phyloP scores from a whole-genome alignment of 2,329 filamentous ascomycete genomes.

The Xylaria sp. region DNA sequence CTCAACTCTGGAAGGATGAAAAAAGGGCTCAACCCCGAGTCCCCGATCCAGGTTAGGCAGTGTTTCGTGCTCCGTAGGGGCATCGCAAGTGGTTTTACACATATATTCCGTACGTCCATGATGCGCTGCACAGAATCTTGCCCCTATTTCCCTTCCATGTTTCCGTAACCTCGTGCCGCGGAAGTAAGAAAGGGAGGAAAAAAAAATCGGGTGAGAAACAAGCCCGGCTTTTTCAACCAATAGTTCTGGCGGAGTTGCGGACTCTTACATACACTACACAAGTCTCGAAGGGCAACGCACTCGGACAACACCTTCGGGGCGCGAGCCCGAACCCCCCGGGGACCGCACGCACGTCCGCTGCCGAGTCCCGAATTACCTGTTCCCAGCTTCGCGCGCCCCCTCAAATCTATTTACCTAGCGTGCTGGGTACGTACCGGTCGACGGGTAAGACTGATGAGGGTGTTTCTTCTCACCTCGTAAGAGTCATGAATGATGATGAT shows the following conservation, averaged over 20 bases:
- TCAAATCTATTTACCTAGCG: too few relatives aligned
- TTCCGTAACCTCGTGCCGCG: too few relatives aligned
- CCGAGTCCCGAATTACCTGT: slow-evolving; percentile 10
- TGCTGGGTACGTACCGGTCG: too few relatives aligned
- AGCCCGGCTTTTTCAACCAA: background rate
- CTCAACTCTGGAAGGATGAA: background rate
- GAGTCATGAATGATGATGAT: slow-evolving; percentile 7
- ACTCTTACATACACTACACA: background rate
- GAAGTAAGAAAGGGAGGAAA: too few relatives aligned
- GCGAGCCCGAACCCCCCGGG: slow-evolving; percentile 11
- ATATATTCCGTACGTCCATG: too few relatives aligned
- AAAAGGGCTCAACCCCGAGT: background rate
- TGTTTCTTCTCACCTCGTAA: background rate
- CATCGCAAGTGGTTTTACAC: too few relatives aligned
- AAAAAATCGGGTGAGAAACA: background rate
- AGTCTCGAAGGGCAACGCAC: background rate
- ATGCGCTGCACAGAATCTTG: too few relatives aligned
- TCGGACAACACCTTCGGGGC: slow-evolving; percentile 18
- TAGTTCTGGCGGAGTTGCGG: background rate
- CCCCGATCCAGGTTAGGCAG: background rate
- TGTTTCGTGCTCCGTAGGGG: background rate
- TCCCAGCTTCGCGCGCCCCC: too few relatives aligned
- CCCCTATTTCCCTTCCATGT: too few relatives aligned
- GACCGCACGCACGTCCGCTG: slow-evolving; percentile 17
- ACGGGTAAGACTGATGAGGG: too few relatives aligned